Evolutionary conservation across 768 basidiomycete species (phyloP).

Genomic region (Mycena belliarum): DNA sequence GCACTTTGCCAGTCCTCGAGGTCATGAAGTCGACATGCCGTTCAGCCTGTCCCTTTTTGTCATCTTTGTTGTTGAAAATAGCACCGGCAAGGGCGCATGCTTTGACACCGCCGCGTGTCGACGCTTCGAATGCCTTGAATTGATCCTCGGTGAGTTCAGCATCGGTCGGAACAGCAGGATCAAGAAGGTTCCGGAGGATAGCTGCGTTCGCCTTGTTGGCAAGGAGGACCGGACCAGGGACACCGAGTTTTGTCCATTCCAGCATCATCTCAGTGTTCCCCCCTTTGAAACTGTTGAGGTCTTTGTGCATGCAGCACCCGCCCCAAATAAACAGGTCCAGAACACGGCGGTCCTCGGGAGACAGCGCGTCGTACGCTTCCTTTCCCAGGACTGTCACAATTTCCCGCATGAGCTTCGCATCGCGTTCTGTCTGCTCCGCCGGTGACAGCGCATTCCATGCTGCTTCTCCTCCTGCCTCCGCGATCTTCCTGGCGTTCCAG

Average conservation of each 20-base stretch:
- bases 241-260: slow-evolving; percentile 26
- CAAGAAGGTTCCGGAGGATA: slow-evolving; percentile 11
- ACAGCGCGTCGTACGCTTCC: slow-evolving; percentile 23
- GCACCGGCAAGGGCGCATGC: slow-evolving; percentile 19
- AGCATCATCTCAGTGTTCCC: slow-evolving; percentile 29
- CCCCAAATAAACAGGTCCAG: slow-evolving; percentile 35
- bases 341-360: slow-evolving; percentile 17
- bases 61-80: slow-evolving; percentile 28
- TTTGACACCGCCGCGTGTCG: slow-evolving; percentile 24
- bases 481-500: slow-evolving; percentile 25
- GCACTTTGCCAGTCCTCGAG: background rate
- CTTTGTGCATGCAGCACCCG: slow-evolving; percentile 43
- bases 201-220: slow-evolving; percentile 33
- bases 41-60: slow-evolving; percentile 27
- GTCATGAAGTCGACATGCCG: slow-evolving; percentile 4
- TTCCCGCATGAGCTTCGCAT: slow-evolving; percentile 20
- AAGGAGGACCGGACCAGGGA: slow-evolving; percentile 27
- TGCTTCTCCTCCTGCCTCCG: slow-evolving; percentile 26
- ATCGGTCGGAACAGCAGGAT: background rate
- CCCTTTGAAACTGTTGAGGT: slow-evolving; percentile 34
- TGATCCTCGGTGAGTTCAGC: background rate
- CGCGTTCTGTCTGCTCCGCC: slow-evolving; percentile 22
- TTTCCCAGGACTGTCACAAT: slow-evolving; percentile 25
- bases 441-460: slow-evolving; percentile 26
- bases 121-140: slow-evolving; percentile 6